Base-by-base conservation (phyloP, 2,329 filamentous ascomycete genomes). In the Beauveria medogensis region DNA sequence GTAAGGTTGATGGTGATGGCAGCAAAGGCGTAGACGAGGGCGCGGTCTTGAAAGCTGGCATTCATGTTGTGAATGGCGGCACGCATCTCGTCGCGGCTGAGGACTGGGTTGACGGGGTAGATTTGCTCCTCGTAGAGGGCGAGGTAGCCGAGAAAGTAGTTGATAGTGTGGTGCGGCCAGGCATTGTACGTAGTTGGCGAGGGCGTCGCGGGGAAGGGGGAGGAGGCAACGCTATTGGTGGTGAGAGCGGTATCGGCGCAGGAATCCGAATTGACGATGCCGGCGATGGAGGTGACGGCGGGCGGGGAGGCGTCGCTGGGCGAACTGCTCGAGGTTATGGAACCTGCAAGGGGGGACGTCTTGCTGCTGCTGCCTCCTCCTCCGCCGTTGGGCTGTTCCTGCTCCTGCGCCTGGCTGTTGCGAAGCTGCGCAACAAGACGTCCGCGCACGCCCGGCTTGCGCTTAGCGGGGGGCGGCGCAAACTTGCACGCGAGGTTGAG, bases 1-100 rank as follows among this genome's bases (percentile, higher is more conserved):
- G 69, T 70, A 22, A 75, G 64, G 55, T 74, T 74, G 63, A 74
- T 70, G 8, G 73, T 75, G 16, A 74, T 67, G 9, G 73, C 71
- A 2, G 68, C 73, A 37, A 69, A 74, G 2, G 71, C 70, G 50
- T 74, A 74, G 1, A 74, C 71, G 28, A 75, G 66, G 0, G 73
- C 73, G 0, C 71, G 66, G 41, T 75, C 72, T 47, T 75, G 71
- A 34, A 68, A 64, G 54, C 65, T 68, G 12, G 62, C 61, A 20
- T 73, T 67, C 72, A 74, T 74, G 26, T 66, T 68, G 1, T 64
- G 63, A 46, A 75, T 71, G n/a, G 71, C 65, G 1, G 63, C 56
- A 9, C 68, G 65, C 2, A 75, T 67, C 40, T 75, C 73, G 0
- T 67, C 66, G 0, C 70, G 66, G 0, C 70, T 66, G 48, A 75